Evolutionary conservation across 805 yeast species (phyloP).

Genomic region (Kodamaea laetipori): DNA sequence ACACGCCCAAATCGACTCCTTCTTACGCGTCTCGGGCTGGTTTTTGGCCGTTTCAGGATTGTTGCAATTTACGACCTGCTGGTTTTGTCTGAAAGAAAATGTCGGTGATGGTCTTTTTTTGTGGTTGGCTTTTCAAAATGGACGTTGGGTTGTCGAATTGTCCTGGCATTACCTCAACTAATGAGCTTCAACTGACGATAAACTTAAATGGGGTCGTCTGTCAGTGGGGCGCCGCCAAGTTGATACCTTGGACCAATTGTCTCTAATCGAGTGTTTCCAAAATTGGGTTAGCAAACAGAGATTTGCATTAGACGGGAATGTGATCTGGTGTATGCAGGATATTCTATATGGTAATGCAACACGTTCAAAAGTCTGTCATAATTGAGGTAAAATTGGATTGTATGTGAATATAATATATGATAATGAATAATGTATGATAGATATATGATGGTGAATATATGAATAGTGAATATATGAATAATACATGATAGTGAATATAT

Average conservation of each 20-base stretch:
- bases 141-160: no score
- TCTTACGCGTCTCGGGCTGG: conserved; percentile 5
- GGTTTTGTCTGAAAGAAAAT: no score
- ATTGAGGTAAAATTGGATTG: neutral
- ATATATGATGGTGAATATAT: no score
- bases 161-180: no score
- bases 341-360: no score
- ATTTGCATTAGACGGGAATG: conserved; percentile 5
- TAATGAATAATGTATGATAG: no score
- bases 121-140: no score
- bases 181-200: neutral
- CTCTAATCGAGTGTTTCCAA: neutral
- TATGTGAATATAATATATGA: no score
- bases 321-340: conserved; percentile 3
- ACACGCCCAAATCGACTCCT: conserved; percentile 4
- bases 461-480: no score
- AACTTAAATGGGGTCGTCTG: neutral
- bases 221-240: conserved; percentile 2
- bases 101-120: no score
- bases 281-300: neutral
- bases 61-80: neutral
- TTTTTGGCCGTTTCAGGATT: neutral
- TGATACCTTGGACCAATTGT: neutral
- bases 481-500: no score
- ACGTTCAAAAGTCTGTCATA: neutral